Percentiles rank a stretch among this genome's conserved stretches.
phyloP scores from a whole-genome alignment of 208 protist genomes.

The Crithidia mellificae region DNA sequence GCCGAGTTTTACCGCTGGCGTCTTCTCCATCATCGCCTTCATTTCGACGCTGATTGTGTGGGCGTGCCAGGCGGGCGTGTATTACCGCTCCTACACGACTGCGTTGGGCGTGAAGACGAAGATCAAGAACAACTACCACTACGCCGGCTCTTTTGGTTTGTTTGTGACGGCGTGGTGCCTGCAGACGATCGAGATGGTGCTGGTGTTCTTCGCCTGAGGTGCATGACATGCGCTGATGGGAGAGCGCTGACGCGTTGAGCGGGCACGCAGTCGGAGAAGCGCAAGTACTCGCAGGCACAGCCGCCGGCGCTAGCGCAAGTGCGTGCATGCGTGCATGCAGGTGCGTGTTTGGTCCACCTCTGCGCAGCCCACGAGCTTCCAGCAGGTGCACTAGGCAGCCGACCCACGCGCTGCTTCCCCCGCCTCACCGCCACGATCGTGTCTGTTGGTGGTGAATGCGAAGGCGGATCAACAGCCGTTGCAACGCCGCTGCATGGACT shows the following conservation, averaged over 20 bases:
- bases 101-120: background rate
- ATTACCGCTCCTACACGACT: slow-evolving; percentile 21
- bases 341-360: too few species aligned
- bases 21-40: slow-evolving; percentile 26
- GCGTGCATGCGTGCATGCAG: too few species aligned
- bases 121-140: slow-evolving; percentile 14
- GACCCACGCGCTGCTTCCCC: too few species aligned
- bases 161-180: slow-evolving; percentile 45
- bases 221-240: background rate
- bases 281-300: too few species aligned
- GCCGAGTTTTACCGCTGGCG: slow-evolving; percentile 10
- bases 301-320: too few species aligned
- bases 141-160: slow-evolving; percentile 27
- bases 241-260: background rate
- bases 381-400: too few species aligned
- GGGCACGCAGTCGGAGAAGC: background rate
- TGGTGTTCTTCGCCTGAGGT: slow-evolving; percentile 8
- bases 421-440: too few species aligned
- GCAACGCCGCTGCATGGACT: too few species aligned
- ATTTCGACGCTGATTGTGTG: slow-evolving; percentile 34
- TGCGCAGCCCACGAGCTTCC: too few species aligned
- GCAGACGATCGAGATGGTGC: slow-evolving; percentile 27
- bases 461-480: too few species aligned
- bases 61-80: slow-evolving; percentile 36
- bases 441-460: too few species aligned